These are phyloP conservation scores for Dendrobium huoshanense DNA, from an alignment of 106 monocot species.

Conservation along the genomic window DNA sequence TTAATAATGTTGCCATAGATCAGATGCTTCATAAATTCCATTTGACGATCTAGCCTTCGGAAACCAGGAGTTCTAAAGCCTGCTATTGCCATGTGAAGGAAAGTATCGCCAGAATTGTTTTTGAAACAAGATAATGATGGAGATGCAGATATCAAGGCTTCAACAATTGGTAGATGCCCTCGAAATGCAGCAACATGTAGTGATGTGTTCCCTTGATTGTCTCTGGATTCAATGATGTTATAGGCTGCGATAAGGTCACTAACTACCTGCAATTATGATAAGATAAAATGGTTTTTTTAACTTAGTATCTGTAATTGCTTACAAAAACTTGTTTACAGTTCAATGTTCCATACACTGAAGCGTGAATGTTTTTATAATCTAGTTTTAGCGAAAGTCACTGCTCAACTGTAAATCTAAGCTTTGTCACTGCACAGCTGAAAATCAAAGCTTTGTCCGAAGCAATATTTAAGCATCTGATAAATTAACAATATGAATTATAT, in stretches of 20 bases:
- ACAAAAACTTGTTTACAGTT: background rate
- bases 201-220: conserved; percentile 67
- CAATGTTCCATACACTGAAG: background rate
- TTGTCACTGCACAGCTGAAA: no score
- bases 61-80: conserved; percentile 76
- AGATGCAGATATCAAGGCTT: conserved; percentile 45
- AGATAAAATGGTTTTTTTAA: background rate
- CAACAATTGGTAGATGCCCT: conserved; percentile 43
- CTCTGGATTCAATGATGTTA: conserved; percentile 43
- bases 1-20: conserved; percentile 26
- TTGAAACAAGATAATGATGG: conserved; percentile 25
- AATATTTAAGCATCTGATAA: no score
- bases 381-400: no score
- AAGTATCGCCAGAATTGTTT: conserved; percentile 63
- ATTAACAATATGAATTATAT: no score
- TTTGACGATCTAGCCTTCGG: conserved; percentile 64
- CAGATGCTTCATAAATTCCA: conserved; percentile 62
- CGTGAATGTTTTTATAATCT: no score
- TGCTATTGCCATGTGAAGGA: conserved; percentile 69
- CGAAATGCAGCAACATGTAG: conserved; percentile 69
- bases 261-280: conserved; percentile 42
- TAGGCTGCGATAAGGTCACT: conserved; percentile 40
- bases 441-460: no score
- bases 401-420: no score
- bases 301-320: background rate